These are phyloP conservation scores for Acephala macrosclerotiorum DNA, from an alignment of 2,329 filamentous ascomycete genomes.

Conservation along the genomic window DNA sequence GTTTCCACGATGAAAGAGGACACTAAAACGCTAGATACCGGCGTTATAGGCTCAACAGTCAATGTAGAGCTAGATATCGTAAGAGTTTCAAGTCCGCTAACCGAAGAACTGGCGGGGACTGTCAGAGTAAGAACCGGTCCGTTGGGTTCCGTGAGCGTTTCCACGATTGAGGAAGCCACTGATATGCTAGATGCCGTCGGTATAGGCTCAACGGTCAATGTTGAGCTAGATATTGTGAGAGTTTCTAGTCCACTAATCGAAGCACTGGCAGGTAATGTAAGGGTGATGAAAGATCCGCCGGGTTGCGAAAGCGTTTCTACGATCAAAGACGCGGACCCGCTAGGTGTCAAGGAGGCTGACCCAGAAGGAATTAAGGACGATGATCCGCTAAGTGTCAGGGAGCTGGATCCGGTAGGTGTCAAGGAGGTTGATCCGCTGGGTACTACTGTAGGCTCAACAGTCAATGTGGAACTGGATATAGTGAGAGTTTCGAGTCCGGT, in stretches of 20 bases:
- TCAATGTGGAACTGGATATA: constrained; percentile 11
- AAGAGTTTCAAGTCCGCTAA: neutral
- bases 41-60: too few species aligned
- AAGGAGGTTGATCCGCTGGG: constrained; percentile 14
- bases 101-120: neutral
- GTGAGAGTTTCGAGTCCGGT: constrained; percentile 8
- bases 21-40: too few species aligned
- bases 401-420: constrained; percentile 1
- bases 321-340: constrained; percentile 4
- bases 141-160: neutral
- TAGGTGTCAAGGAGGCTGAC: constrained; percentile 5
- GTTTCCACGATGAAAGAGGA: constrained; percentile 2
- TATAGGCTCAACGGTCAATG: constrained; percentile 11
- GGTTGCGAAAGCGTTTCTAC: constrained; percentile 2
- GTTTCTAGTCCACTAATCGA: constrained; percentile 2
- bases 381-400: constrained; percentile 6
- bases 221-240: constrained; percentile 2
- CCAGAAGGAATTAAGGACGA: constrained; percentile 2
- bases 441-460: constrained; percentile 14
- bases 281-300: constrained; percentile 6
- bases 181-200: neutral
- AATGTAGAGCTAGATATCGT: neutral
- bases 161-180: neutral
- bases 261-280: constrained; percentile 1
- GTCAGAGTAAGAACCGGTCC: too few species aligned